Evolutionary conservation across 1,284 basidiomycete species (phyloP).

Genomic region (Ceratobasidium sp.): DNA sequence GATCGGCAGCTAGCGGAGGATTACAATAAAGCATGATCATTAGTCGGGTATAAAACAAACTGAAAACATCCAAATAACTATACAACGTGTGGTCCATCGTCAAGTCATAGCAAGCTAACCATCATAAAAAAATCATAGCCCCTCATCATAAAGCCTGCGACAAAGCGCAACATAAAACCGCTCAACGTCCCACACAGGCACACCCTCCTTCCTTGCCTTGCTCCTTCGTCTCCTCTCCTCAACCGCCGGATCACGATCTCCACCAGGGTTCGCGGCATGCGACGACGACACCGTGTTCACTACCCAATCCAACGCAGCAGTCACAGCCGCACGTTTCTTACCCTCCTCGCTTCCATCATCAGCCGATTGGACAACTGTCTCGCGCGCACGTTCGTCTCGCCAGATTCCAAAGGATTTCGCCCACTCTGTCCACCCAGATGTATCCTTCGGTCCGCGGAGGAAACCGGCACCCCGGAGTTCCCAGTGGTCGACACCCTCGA

Average conservation of each 20-base stretch:
- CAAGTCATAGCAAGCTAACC: neutral
- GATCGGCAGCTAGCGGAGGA: too few species aligned
- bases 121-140: conserved; percentile 50
- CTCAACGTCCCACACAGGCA: conserved; percentile 53
- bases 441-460: neutral
- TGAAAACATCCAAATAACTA: neutral
- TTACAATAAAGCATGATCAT: too few species aligned
- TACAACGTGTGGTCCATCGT: neutral
- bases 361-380: neutral
- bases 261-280: conserved; percentile 43
- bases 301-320: conserved; percentile 41
- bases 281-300: conserved; percentile 30
- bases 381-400: conserved; percentile 23
- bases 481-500: conserved; percentile 98
- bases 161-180: conserved; percentile 56
- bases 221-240: neutral
- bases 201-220: conserved; percentile 15
- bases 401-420: conserved; percentile 31
- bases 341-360: conserved; percentile 14
- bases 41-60: neutral
- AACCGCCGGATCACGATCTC: conserved; percentile 19
- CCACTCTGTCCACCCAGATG: conserved; percentile 35
- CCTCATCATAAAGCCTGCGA: conserved; percentile 57
- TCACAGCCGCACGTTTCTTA: conserved; percentile 14
- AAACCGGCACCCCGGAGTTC: conserved; percentile 81